A percentile compares a stretch with the other conserved stretches of the same genome.
Conservation (phyloP, 768 basidiomycete species). For the Amanita brunnescens region DNA sequence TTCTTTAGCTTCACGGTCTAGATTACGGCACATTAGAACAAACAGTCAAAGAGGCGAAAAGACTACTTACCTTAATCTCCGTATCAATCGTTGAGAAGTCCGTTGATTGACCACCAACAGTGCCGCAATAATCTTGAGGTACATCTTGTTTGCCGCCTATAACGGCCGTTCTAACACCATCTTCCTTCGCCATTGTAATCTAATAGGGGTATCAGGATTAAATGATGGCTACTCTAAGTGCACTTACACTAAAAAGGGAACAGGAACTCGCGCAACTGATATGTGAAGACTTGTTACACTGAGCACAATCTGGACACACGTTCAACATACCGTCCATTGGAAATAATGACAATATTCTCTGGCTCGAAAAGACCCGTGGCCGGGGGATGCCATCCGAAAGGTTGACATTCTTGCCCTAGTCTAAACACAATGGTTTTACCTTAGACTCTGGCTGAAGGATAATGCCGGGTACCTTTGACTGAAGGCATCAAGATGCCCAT, state of each 20-base stretch:
- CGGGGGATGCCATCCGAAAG: slow-evolving; percentile 30
- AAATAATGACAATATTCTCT: slow-evolving; percentile 42
- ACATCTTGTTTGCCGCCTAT: slow-evolving; percentile 41
- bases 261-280: slow-evolving; percentile 40
- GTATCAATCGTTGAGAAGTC: slow-evolving; percentile 52
- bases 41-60: neutral
- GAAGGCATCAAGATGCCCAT: slow-evolving; percentile 41
- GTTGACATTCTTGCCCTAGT: slow-evolving; percentile 39
- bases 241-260: slow-evolving; percentile 35
- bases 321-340: slow-evolving; percentile 38
- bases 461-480: slow-evolving; percentile 31
- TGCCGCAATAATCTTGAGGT: slow-evolving; percentile 50
- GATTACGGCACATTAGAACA: slow-evolving; percentile 1
- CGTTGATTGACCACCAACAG: slow-evolving; percentile 54
- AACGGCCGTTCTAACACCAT: slow-evolving; percentile 49
- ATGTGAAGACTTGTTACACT: neutral
- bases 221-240: neutral
- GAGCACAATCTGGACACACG: neutral
- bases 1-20: slow-evolving; percentile 47
- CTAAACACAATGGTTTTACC: slow-evolving; percentile 15
- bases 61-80: slow-evolving; percentile 38
- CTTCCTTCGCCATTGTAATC: slow-evolving; percentile 53
- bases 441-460: neutral
- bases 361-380: slow-evolving; percentile 37
- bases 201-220: slow-evolving; percentile 13